Percentiles rank a stretch among this genome's conserved stretches.
These are phyloP conservation scores for Geopyxis carbonaria DNA, from an alignment of 495 filamentous ascomycete genomes.

Conservation along the genomic window DNA sequence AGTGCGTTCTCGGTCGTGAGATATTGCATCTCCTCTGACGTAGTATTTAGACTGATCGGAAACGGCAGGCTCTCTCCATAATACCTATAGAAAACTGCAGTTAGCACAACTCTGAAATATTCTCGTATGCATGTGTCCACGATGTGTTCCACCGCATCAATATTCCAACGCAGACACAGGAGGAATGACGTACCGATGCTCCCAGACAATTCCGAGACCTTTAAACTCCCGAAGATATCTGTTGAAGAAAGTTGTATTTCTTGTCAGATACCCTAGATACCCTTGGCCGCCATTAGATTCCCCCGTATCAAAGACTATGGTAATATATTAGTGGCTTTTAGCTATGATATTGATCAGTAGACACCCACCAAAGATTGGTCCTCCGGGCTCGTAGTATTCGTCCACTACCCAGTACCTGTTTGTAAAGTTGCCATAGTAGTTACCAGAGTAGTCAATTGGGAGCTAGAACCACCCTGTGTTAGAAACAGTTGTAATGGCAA, in stretches of 20 bases:
- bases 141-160: background rate
- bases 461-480: constrained; percentile 11
- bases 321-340: background rate
- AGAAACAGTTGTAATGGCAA: background rate
- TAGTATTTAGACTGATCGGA: constrained; percentile 30
- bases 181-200: constrained; percentile 33
- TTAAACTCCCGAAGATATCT: constrained; percentile 32
- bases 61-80: constrained; percentile 38
- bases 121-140: no score
- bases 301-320: constrained; percentile 14
- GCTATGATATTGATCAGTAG: no score
- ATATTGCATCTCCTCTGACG: constrained; percentile 33
- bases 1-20: constrained; percentile 37
- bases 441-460: constrained; percentile 31
- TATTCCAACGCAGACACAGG: background rate
- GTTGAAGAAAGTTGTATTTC: constrained; percentile 29
- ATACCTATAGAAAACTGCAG: constrained; percentile 31
- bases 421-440: constrained; percentile 30
- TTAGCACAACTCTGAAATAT: no score
- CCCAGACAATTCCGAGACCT: constrained; percentile 41
- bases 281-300: constrained; percentile 8
- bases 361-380: constrained; percentile 32
- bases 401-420: constrained; percentile 42
- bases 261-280: constrained; percentile 26
- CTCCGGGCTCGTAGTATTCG: constrained; percentile 33